Percentiles rank a stretch among this genome's conserved stretches.
These are phyloP conservation scores for Microcos paniculata DNA, from an alignment of 345 rosid genomes.

Conservation along the genomic window DNA sequence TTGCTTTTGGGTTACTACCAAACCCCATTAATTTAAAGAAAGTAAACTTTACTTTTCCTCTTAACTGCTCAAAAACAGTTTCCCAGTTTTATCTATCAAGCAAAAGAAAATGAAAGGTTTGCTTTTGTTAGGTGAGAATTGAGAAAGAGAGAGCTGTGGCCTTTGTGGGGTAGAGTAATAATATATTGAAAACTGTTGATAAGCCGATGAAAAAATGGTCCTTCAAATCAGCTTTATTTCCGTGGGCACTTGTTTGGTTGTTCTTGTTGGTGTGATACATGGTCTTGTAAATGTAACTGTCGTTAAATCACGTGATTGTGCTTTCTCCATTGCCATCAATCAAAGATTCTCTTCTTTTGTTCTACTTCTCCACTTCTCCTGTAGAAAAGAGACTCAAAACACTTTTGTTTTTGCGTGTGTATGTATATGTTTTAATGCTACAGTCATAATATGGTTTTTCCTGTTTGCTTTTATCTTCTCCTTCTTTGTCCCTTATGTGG, in stretches of 20 bases:
- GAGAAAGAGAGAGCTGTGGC: conserved; percentile 7
- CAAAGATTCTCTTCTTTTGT: conserved; percentile 15
- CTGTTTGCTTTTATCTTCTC: conserved; percentile 5
- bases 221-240: conserved; percentile 29
- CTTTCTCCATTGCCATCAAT: conserved; percentile 25
- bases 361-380: not conserved
- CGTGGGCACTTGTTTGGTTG: conserved; percentile 15
- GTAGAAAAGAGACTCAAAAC: not conserved
- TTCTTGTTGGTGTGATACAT: conserved; percentile 15
- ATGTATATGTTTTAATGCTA: not conserved
- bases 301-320: conserved; percentile 43
- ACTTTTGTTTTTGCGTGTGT: not conserved
- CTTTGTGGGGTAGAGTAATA: not conserved
- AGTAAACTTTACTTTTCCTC: not conserved
- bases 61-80: conserved; percentile 5
- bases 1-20: conserved; percentile 10
- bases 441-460: not conserved
- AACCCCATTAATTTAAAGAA: not conserved
- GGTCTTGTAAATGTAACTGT: conserved; percentile 27
- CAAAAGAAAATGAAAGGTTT: conserved; percentile 1
- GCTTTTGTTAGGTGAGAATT: conserved; percentile 16
- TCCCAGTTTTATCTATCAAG: conserved; percentile 3
- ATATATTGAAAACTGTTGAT: not conserved
- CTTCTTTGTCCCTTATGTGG: conserved; percentile 21
- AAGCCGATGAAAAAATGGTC: conserved; percentile 12